A percentile compares a stretch with the other conserved stretches of the same genome.
phyloP scores from a whole-genome alignment of 2,329 filamentous ascomycete genomes.

The Graphilbum sp. region DNA sequence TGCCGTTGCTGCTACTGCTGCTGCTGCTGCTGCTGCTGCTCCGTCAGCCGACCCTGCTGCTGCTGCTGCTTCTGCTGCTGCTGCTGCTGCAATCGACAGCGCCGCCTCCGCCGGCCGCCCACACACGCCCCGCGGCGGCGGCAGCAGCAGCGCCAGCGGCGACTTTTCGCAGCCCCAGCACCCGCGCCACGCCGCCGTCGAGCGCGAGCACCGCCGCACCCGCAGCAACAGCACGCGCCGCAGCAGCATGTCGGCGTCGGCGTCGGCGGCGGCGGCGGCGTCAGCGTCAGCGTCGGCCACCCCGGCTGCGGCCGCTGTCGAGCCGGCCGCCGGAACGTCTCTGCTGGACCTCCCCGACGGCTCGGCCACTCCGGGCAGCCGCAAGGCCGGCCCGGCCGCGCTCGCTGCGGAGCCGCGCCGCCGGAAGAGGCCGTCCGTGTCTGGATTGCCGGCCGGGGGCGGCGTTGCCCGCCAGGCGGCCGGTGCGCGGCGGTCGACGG shows the following conservation, averaged over 20 bases:
- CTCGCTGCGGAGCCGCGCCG: conserved; percentile 32
- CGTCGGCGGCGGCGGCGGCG: conserved; percentile 32
- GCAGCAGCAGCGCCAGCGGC: conserved; percentile 2
- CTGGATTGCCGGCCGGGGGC: conserved; percentile 19
- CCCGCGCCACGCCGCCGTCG: conserved; percentile 24
- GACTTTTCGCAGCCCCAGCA: conserved; percentile 13
- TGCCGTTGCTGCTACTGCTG: conserved; percentile 12
- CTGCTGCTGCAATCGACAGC: no score
- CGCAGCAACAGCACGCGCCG: conserved; percentile 36
- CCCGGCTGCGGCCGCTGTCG: neutral
- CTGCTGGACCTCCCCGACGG: conserved; percentile 29
- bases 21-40: conserved; percentile 14
- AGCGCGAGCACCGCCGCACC: conserved; percentile 30
- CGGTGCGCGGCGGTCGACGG: conserved; percentile 25
- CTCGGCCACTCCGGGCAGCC: conserved; percentile 13
- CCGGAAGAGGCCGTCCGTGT: conserved; percentile 25
- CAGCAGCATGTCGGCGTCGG: conserved; percentile 24
- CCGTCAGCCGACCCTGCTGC: no score
- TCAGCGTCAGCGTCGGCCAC: conserved; percentile 9
- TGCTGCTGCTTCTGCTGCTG: no score
- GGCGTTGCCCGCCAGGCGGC: conserved; percentile 12
- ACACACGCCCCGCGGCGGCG: conserved; percentile 4
- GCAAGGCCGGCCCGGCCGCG: conserved; percentile 32
- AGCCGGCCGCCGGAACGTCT: conserved; percentile 12
- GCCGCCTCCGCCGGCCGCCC: neutral